A percentile compares a stretch with the other conserved stretches of the same genome.
These are phyloP conservation scores for Microglena sp. DNA, from an alignment of 139 green algal genomes.

Conservation along the genomic window DNA sequence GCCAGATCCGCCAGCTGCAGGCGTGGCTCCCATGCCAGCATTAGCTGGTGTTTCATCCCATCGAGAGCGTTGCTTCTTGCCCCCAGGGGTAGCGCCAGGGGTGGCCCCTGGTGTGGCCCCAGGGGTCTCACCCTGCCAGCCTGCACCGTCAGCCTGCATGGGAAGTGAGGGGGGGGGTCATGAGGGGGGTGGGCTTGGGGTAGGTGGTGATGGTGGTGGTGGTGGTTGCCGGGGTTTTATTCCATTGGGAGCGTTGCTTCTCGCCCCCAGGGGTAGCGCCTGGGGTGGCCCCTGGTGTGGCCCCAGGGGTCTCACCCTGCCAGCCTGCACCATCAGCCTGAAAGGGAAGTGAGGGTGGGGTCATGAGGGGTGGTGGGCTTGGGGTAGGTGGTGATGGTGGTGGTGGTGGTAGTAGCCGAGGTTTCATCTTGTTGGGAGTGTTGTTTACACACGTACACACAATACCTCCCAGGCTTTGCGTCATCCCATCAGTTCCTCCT, in stretches of 20 bases:
- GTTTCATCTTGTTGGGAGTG: constrained; percentile 80
- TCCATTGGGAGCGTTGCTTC: constrained; percentile 66
- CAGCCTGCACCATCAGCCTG: constrained; percentile 2
- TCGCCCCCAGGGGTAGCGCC: too few species aligned
- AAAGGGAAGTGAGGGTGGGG: not conserved
- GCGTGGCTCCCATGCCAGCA: constrained; percentile 18
- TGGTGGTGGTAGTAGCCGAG: too few species aligned
- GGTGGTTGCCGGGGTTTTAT: constrained; percentile 73
- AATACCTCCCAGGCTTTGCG: too few species aligned
- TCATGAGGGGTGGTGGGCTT: not conserved
- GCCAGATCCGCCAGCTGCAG: constrained; percentile 24
- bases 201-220: too few species aligned
- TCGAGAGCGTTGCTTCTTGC: constrained; percentile 49
- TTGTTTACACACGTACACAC: too few species aligned
- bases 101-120: constrained; percentile 25
- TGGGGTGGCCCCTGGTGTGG: constrained; percentile 26
- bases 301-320: constrained; percentile 25
- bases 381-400: too few species aligned
- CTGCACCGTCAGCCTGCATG: constrained; percentile 1
- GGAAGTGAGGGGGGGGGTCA: not conserved
- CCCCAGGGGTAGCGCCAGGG: too few species aligned
- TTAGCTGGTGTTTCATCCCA: constrained; percentile 81
- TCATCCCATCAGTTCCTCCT: too few species aligned
- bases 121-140: constrained; percentile 24
- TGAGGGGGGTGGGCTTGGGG: too few species aligned